phyloP scores from a whole-genome alignment of 2,329 filamentous ascomycete species.

The Shiraia bambusicola region DNA sequence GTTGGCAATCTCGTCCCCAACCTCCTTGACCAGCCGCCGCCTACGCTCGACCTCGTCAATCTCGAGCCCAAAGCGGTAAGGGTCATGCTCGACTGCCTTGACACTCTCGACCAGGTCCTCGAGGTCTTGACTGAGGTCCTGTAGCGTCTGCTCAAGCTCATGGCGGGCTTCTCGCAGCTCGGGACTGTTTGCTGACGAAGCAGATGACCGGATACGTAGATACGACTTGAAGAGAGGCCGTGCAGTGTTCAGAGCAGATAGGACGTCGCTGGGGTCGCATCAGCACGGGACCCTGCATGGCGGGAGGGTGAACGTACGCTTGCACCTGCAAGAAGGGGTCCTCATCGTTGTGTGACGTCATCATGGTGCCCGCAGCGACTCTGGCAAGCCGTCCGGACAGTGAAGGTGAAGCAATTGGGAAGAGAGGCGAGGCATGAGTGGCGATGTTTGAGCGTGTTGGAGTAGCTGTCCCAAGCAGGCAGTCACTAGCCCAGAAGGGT shows the following conservation, averaged over 20 bases:
- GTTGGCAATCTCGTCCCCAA: slow-evolving; percentile 82
- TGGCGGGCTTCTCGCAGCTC: slow-evolving; percentile 63
- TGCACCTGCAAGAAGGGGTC: slow-evolving; percentile 56
- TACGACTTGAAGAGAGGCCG: slow-evolving; percentile 92
- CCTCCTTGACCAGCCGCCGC: slow-evolving; percentile 80
- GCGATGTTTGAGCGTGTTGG: slow-evolving; percentile 11
- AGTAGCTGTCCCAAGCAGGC: slow-evolving; percentile 10
- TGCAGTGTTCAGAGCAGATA: slow-evolving; percentile 75
- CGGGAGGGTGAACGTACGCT: slow-evolving; percentile 35
- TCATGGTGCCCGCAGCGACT: slow-evolving; percentile 31
- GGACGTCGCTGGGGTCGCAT: slow-evolving; percentile 71
- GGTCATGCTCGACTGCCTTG: slow-evolving; percentile 81
- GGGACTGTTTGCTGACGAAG: slow-evolving; percentile 64
- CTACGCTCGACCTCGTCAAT: slow-evolving; percentile 78
- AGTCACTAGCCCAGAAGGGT: slow-evolving; percentile 6
- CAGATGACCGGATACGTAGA: slow-evolving; percentile 88
- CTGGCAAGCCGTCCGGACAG: background rate
- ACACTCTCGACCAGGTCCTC: slow-evolving; percentile 86
- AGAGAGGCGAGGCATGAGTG: slow-evolving; percentile 1
- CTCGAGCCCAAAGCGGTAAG: slow-evolving; percentile 82
- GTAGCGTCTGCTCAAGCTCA: slow-evolving; percentile 79
- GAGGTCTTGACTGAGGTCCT: slow-evolving; percentile 77
- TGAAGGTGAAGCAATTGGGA: background rate
- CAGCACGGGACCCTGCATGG: slow-evolving; percentile 17
- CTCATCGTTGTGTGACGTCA: slow-evolving; percentile 42